Conservation (phyloP, 345 rosid species). For the Dipteronia dyeriana region DNA sequence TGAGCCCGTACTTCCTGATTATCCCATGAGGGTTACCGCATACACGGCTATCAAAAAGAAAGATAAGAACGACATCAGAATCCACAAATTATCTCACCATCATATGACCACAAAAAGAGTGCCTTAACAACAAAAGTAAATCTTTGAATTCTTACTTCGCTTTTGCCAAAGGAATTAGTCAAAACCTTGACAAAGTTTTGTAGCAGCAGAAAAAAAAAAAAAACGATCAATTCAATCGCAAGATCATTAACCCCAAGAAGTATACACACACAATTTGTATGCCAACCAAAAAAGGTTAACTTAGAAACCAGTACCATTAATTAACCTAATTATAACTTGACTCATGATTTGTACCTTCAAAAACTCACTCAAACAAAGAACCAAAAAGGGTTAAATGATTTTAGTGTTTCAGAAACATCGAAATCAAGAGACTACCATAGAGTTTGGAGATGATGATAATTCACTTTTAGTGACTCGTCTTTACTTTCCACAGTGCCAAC, state of each 20-base stretch:
- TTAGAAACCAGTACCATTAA: too few relatives aligned
- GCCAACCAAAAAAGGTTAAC: too few relatives aligned
- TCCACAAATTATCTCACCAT: background rate
- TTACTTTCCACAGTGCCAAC: too few relatives aligned
- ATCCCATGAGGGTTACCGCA: slow-evolving; percentile 46
- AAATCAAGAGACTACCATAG: too few relatives aligned
- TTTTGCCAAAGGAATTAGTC: background rate
- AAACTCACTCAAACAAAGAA: background rate
- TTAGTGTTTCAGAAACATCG: background rate
- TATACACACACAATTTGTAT: background rate
- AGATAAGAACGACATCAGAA: background rate
- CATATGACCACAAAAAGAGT: too few relatives aligned
- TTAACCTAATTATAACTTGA: too few relatives aligned
- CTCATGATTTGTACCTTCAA: background rate
- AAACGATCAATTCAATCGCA: background rate
- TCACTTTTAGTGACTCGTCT: too few relatives aligned
- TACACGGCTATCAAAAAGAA: slow-evolving; percentile 31
- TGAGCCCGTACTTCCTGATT: slow-evolving; percentile 47
- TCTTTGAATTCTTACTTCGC: too few relatives aligned
- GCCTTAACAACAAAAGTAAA: too few relatives aligned
- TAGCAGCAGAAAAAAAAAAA: too few relatives aligned
- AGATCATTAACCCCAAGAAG: background rate
- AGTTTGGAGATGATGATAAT: too few relatives aligned
- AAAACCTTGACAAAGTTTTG: background rate
- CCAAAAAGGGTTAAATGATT: background rate